phyloP scores from a whole-genome alignment of 2,329 filamentous ascomycete genomes.

The Orbilia quercus region DNA sequence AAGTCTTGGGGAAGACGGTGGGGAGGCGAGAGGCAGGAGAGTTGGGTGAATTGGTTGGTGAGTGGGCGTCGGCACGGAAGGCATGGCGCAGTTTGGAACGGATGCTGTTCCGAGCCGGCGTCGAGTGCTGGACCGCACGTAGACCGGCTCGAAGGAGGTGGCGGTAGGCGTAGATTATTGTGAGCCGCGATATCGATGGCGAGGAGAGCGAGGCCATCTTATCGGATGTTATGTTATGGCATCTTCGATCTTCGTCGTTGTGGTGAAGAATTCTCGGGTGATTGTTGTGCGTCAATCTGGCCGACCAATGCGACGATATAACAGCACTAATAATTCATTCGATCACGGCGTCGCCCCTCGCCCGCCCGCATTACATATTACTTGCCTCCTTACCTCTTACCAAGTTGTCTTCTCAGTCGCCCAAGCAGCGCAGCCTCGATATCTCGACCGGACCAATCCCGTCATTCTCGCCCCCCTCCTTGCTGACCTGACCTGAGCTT shows the following conservation, averaged over 20 bases:
- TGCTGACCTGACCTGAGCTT: too few species aligned
- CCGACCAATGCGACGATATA: too few species aligned
- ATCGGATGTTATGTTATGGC: background rate
- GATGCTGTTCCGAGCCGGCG: conserved; percentile 73
- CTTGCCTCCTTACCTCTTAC: too few species aligned
- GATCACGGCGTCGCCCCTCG: too few species aligned
- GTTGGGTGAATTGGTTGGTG: conserved; percentile 52
- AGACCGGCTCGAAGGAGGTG: conserved; percentile 74
- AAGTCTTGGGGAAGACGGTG: conserved; percentile 59
- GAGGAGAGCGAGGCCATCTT: background rate
- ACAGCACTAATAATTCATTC: too few species aligned
- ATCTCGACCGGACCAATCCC: too few species aligned
- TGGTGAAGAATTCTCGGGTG: background rate
- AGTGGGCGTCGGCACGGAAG: conserved; percentile 68
- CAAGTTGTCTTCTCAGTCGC: too few species aligned
- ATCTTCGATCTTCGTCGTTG: background rate
- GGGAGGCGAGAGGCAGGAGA: conserved; percentile 26
- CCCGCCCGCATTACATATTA: too few species aligned
- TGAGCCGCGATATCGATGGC: conserved; percentile 60
- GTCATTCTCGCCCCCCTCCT: too few species aligned
- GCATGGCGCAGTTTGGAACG: conserved; percentile 71
- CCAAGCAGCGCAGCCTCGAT: too few species aligned
- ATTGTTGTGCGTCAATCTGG: too few species aligned
- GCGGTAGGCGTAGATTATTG: conserved; percentile 75
- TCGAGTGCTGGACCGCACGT: conserved; percentile 77